Percentiles rank a stretch among this genome's conserved stretches.
Conservation (phyloP, 164 flowering plant genomes). For the Santalum album region DNA sequence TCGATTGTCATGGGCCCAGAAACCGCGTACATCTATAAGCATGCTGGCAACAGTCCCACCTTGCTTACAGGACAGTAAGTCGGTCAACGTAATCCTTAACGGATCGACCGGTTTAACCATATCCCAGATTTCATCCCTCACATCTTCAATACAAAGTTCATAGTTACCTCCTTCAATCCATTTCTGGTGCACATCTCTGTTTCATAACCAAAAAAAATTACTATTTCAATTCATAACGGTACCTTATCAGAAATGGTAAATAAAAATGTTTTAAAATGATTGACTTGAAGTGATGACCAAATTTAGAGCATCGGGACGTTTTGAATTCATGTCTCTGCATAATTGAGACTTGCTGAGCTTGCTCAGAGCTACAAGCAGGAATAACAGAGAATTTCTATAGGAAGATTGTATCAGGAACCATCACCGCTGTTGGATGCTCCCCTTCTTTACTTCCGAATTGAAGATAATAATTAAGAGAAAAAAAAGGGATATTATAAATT, state of each 20-base stretch:
- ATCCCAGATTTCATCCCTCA: constrained; percentile 97
- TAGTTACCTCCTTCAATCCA: constrained; percentile 99
- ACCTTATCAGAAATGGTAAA: too few species aligned
- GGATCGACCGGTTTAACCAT: constrained; percentile 96
- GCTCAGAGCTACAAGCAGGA: constrained; percentile 60
- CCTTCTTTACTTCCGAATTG: constrained; percentile 54
- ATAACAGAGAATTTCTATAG: constrained; percentile 42
- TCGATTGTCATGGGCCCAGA: constrained; percentile 98
- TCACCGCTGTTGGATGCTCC: constrained; percentile 43
- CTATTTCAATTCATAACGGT: constrained; percentile 8
- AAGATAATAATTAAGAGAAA: not conserved
- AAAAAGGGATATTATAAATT: not conserved
- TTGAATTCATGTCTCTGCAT: constrained; percentile 28
- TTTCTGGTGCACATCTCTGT: constrained; percentile 95
- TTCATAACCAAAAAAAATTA: not conserved
- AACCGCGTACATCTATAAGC: constrained; percentile 97
- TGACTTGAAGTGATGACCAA: not conserved
- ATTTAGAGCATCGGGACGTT: too few species aligned
- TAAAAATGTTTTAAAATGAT: too few species aligned
- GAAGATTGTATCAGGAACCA: constrained; percentile 72
- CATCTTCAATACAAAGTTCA: constrained; percentile 89
- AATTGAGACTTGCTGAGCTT: constrained; percentile 56
- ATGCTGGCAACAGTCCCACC: constrained; percentile 98
- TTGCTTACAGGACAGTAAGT: constrained; percentile 81
- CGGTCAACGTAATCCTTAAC: constrained; percentile 58